These are phyloP conservation scores for Pyrenophora seminiperda DNA, from an alignment of 2,329 filamentous ascomycete species.

Conservation along the genomic window DNA sequence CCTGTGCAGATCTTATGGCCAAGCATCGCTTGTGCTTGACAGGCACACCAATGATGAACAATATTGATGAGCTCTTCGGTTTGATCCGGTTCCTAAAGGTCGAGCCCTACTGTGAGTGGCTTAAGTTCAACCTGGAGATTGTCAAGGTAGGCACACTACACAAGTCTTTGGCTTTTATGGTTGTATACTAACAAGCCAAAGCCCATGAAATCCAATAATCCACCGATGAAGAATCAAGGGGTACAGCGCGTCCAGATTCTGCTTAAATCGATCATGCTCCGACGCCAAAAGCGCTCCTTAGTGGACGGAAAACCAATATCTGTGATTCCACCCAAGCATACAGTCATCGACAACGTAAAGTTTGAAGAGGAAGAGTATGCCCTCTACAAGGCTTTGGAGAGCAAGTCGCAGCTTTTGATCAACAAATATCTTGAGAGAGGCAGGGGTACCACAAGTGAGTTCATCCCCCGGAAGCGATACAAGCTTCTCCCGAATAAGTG, in stretches of 20 bases:
- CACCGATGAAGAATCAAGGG: conserved; percentile 50
- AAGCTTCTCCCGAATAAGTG: neutral
- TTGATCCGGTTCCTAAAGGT: conserved; percentile 78
- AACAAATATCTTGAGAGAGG: conserved; percentile 75
- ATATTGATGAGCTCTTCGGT: conserved; percentile 75
- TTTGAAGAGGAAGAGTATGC: conserved; percentile 69
- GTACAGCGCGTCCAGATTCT: conserved; percentile 76
- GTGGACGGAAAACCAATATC: conserved; percentile 82
- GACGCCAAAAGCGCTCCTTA: conserved; percentile 77
- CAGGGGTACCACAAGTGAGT: conserved; percentile 60
- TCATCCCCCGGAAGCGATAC: neutral
- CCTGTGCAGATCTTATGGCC: conserved; percentile 63
- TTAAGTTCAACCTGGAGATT: conserved; percentile 66
- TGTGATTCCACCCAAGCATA: conserved; percentile 68
- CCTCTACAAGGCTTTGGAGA: conserved; percentile 71
- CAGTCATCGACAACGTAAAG: conserved; percentile 64
- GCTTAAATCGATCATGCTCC: conserved; percentile 79
- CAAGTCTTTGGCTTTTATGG: neutral
- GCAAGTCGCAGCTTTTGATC: conserved; percentile 70
- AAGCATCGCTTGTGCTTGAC: conserved; percentile 74
- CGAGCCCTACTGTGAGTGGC: conserved; percentile 70
- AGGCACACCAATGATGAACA: conserved; percentile 90
- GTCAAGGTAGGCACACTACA: conserved; percentile 40
- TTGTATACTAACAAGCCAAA: conserved; percentile 3
- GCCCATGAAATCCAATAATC: conserved; percentile 51